A percentile compares a stretch with the other conserved stretches of the same genome.
Evolutionary conservation across 768 basidiomycete species (phyloP).

Genomic region (Suillus weaverae): DNA sequence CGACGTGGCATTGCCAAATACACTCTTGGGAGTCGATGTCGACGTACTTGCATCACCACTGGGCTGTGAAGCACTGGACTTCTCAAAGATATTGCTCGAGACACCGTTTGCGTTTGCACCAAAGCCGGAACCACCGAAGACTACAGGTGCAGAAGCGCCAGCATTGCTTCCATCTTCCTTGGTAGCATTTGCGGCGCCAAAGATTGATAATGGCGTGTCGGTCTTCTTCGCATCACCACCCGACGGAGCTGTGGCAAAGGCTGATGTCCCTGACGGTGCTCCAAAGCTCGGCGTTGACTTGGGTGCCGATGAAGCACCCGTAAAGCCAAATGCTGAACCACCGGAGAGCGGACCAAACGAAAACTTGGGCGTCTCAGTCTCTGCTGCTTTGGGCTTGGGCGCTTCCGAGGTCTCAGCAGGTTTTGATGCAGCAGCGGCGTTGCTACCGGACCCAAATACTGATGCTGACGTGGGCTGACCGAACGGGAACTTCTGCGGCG

Average conservation of each 20-base stretch:
- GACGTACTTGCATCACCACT: slow-evolving; percentile 20
- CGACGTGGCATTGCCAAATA: slow-evolving; percentile 14
- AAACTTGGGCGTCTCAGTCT: slow-evolving; percentile 20
- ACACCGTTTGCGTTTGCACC: slow-evolving; percentile 18
- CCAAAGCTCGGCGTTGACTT: slow-evolving; percentile 24
- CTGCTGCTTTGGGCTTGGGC: slow-evolving; percentile 16
- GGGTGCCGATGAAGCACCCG: slow-evolving; percentile 12
- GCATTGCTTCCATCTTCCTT: slow-evolving; percentile 12
- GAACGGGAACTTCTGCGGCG: slow-evolving; percentile 5
- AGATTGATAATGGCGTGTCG: slow-evolving; percentile 34
- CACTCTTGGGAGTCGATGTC: slow-evolving; percentile 22
- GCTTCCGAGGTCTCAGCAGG: slow-evolving; percentile 13
- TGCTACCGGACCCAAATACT: neutral
- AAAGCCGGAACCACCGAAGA: slow-evolving; percentile 24
- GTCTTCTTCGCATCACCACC: slow-evolving; percentile 27
- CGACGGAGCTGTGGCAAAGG: slow-evolving; percentile 22
- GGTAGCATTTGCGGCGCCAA: slow-evolving; percentile 24
- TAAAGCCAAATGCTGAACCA: slow-evolving; percentile 8
- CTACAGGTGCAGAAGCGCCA: slow-evolving; percentile 13
- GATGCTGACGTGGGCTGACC: neutral
- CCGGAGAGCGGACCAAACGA: slow-evolving; percentile 24
- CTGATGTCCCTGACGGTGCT: slow-evolving; percentile 21
- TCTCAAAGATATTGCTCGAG: slow-evolving; percentile 18
- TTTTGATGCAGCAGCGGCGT: neutral
- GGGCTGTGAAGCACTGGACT: slow-evolving; percentile 15